Base-by-base conservation (phyloP, 129 eudicot genomes). In the Logfia minima region DNA sequence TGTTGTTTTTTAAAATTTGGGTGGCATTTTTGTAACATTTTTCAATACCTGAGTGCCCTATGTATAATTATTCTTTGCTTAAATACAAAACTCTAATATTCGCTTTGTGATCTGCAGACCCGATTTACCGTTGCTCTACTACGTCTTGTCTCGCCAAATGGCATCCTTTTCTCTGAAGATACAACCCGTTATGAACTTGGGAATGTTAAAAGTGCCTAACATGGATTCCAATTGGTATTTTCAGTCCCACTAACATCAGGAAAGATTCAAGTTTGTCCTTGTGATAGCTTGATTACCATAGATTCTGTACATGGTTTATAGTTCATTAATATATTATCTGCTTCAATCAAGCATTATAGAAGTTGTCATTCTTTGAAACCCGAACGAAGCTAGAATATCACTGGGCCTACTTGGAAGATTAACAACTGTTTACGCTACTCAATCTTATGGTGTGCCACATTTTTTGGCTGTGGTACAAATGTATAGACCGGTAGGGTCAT, bases 111-210 rank as follows among this genome's bases (percentile, higher is more conserved):
- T 69, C 34, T 77, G 71, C 93, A 93, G 98, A 68, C 93, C 17
- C 91, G 98, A 45, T 90, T 93, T 66, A 72, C 79, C 16, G 41
- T 89, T 29, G 92, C 98, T 64, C 81, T 93, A 28, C 72, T 85
- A 26, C 91, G 98, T 43, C 91, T 93, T 53, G 72, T 85, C 17
- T 89, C 88, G 6, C 85, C 91, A 22, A 77, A 71, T 81, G 96
- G 97, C 65, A 76, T 90, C 21, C 90, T 93, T 11, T 87, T 81
- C 73, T 87, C 97, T 1, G 96, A 90, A 37, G 96, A 91, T 72
- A 69, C 71, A 69, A 74, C 75, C 8, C 90, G 81, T 17, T 84
- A 86, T 80, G 80, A 87, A 69, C 48, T 84, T 11, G 88, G 84
- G 62, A 80, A 85, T 66, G 79, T 71, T 58, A 86, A 80, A 78